These are phyloP conservation scores for Penicillium concentricum DNA, from an alignment of 2,329 filamentous ascomycete species.

Conservation along the genomic window DNA sequence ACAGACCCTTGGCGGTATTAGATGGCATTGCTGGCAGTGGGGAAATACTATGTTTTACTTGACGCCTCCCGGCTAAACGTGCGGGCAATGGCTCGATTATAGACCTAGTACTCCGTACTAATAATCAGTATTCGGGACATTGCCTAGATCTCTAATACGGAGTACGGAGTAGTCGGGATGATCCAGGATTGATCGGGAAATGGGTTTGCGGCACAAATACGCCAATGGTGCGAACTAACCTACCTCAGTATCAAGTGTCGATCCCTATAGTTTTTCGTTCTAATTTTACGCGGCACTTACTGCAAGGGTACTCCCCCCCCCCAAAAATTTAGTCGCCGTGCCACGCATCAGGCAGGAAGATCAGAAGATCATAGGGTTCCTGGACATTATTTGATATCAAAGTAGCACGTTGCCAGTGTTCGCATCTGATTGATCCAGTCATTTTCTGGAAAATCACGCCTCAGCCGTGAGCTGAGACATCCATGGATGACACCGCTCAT, in stretches of 20 bases:
- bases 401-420: slow-evolving; percentile 11
- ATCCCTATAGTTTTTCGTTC: background rate
- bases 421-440: slow-evolving; percentile 23
- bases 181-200: background rate
- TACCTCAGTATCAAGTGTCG: background rate
- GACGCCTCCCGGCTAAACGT: background rate
- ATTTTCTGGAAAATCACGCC: slow-evolving; percentile 10
- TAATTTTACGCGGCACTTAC: background rate
- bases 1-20: background rate
- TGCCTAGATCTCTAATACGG: background rate
- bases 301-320: background rate
- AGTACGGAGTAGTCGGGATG: background rate
- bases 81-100: too few species aligned
- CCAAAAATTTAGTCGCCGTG: background rate
- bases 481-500: slow-evolving; percentile 11
- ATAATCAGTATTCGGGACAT: background rate
- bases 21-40: background rate
- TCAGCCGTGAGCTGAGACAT: slow-evolving; percentile 21
- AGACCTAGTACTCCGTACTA: too few species aligned
- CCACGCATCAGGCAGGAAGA: background rate
- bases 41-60: background rate
- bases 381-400: slow-evolving; percentile 12
- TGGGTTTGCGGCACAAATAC: background rate
- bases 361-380: background rate
- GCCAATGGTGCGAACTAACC: background rate